These are phyloP conservation scores for Vigna unguiculata DNA, from an alignment of 306 rosid species.

Conservation along the genomic window DNA sequence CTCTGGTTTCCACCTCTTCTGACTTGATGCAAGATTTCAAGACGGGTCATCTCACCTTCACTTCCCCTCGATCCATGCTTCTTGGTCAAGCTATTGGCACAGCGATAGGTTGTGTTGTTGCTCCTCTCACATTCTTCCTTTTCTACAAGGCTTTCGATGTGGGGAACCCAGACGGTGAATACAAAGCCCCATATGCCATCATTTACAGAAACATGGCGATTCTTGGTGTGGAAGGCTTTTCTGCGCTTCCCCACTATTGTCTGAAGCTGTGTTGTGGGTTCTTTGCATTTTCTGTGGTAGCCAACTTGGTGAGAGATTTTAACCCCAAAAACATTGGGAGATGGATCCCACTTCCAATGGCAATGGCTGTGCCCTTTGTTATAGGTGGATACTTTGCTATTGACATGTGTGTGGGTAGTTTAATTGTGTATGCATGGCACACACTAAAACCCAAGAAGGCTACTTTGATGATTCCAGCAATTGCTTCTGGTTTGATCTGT, in stretches of 20 bases:
- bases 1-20: constrained; percentile 82
- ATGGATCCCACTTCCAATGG: constrained; percentile 62
- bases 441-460: constrained; percentile 54
- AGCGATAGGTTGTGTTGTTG: constrained; percentile 76
- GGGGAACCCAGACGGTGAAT: constrained; percentile 43
- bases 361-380: constrained; percentile 63
- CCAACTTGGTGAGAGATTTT: constrained; percentile 50
- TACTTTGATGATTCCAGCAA: constrained; percentile 73
- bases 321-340: constrained; percentile 40
- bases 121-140: constrained; percentile 77
- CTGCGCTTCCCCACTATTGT: constrained; percentile 52
- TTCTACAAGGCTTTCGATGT: constrained; percentile 89
- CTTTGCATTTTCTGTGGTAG: constrained; percentile 55
- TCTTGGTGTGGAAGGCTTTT: constrained; percentile 57
- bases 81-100: constrained; percentile 80
- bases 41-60: constrained; percentile 69
- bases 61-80: constrained; percentile 90
- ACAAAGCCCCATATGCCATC: constrained; percentile 54
- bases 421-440: constrained; percentile 56
- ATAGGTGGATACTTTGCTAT: constrained; percentile 84
- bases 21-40: constrained; percentile 77
- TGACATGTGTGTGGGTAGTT: constrained; percentile 64
- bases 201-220: constrained; percentile 56
- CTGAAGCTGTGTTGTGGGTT: constrained; percentile 47
- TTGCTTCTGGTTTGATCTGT: constrained; percentile 94